These are phyloP conservation scores for Hypoxylon sp. DNA, from an alignment of 2,329 filamentous ascomycete genomes.

Conservation along the genomic window DNA sequence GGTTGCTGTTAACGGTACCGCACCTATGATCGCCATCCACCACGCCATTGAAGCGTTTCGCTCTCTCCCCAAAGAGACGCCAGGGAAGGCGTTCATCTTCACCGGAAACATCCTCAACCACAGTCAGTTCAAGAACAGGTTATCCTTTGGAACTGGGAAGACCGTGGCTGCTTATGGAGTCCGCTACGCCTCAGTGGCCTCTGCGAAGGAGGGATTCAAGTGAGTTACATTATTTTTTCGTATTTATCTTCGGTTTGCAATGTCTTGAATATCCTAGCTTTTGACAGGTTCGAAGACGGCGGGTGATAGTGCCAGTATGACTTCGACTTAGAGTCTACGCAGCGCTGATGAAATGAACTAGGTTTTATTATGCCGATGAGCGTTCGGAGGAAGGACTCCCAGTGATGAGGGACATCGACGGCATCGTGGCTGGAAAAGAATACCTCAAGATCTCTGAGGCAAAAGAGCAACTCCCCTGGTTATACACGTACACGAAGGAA, in stretches of 20 bases:
- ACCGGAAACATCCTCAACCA: conserved; percentile 18
- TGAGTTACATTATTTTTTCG: background rate
- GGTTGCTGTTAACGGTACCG: conserved; percentile 15
- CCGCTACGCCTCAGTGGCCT: conserved; percentile 13
- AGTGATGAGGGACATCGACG: conserved; percentile 18
- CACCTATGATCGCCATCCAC: conserved; percentile 14
- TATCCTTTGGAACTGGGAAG: conserved; percentile 16
- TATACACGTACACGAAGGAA: conserved; percentile 17
- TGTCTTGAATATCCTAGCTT: too few species aligned
- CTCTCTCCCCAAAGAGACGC: conserved; percentile 5
- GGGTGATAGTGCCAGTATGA: too few species aligned
- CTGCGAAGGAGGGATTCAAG: conserved; percentile 17
- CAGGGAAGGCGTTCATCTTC: conserved; percentile 15
- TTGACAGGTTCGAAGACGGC: too few species aligned
- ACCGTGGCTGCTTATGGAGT: conserved; percentile 15
- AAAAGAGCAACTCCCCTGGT: conserved; percentile 12
- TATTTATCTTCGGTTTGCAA: too few species aligned
- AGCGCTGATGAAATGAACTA: background rate
- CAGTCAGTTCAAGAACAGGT: conserved; percentile 18
- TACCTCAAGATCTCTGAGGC: conserved; percentile 16
- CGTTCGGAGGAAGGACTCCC: conserved; percentile 16
- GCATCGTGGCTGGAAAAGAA: conserved; percentile 9
- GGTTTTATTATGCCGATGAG: conserved; percentile 20
- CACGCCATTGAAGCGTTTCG: conserved; percentile 11
- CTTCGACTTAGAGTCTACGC: background rate